A percentile compares a stretch with the other conserved stretches of the same genome.
These are phyloP conservation scores for Neonectria ditissima DNA, from an alignment of 2,329 filamentous ascomycete species.

Conservation along the genomic window DNA sequence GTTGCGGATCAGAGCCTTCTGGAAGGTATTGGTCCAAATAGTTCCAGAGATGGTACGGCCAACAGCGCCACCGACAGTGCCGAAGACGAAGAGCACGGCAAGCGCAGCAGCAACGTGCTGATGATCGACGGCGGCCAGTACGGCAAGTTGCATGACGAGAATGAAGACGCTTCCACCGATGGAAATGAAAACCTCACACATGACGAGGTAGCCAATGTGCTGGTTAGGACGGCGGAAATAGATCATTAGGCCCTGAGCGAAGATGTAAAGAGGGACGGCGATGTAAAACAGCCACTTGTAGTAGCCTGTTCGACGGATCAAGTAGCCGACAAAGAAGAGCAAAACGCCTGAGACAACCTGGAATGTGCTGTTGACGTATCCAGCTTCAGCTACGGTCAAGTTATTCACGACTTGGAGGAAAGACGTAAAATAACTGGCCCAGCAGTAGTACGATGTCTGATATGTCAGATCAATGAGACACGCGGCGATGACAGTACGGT, in stretches of 20 bases:
- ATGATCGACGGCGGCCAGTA: slow-evolving; percentile 67
- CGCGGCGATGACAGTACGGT: slow-evolving; percentile 64
- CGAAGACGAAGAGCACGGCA: slow-evolving; percentile 58
- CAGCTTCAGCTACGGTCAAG: slow-evolving; percentile 55
- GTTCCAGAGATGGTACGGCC: slow-evolving; percentile 57
- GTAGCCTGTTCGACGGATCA: slow-evolving; percentile 58
- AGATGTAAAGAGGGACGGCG: slow-evolving; percentile 65
- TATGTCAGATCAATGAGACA: slow-evolving; percentile 59
- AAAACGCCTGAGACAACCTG: slow-evolving; percentile 64
- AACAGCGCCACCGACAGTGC: slow-evolving; percentile 58
- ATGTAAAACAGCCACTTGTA: slow-evolving; percentile 61
- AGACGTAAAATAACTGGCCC: slow-evolving; percentile 67
- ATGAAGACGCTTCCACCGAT: slow-evolving; percentile 66
- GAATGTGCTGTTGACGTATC: slow-evolving; percentile 63
- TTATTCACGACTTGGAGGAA: slow-evolving; percentile 66
- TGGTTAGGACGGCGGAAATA: slow-evolving; percentile 53
- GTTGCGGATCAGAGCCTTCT: slow-evolving; percentile 48
- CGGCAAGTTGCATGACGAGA: slow-evolving; percentile 66
- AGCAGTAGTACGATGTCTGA: slow-evolving; percentile 63
- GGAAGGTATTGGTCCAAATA: slow-evolving; percentile 58
- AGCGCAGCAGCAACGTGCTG: slow-evolving; percentile 64
- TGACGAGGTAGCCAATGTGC: slow-evolving; percentile 61
- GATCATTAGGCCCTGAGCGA: slow-evolving; percentile 58
- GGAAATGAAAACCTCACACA: slow-evolving; percentile 66
- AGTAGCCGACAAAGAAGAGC: slow-evolving; percentile 60